Conservation (phyloP, 345 rosid genomes). For the Rhodamnia argentea region DNA sequence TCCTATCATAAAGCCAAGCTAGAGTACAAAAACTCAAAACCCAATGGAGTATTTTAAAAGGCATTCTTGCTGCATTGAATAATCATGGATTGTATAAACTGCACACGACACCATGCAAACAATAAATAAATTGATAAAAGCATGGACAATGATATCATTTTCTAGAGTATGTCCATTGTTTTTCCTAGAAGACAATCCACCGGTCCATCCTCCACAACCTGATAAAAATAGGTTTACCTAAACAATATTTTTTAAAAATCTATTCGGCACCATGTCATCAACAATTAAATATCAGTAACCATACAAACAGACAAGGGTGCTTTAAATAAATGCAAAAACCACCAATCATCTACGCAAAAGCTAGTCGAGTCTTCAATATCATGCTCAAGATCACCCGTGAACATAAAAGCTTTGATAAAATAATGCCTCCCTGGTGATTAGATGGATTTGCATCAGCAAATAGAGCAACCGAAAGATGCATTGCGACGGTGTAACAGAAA, state of each 20-base stretch:
- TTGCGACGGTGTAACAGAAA: not conserved
- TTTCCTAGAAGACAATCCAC: slow-evolving; percentile 31
- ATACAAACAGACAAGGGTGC: slow-evolving; percentile 29
- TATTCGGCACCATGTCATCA: slow-evolving; percentile 8
- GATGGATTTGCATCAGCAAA: not conserved
- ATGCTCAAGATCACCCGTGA: not conserved
- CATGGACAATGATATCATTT: slow-evolving; percentile 7
- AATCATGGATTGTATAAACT: not conserved
- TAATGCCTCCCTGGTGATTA: not conserved
- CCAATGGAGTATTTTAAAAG: not conserved
- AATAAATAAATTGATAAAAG: not conserved
- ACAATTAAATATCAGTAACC: not conserved
- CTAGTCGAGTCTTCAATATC: not conserved
- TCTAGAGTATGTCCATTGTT: slow-evolving; percentile 11
- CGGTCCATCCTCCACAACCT: slow-evolving; percentile 3
- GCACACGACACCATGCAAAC: slow-evolving; percentile 2
- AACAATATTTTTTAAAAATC: slow-evolving; percentile 6
- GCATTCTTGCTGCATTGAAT: not conserved
- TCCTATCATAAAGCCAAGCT: not conserved
- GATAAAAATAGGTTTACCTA: not conserved
- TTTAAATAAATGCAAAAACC: slow-evolving; percentile 24
- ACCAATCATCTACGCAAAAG: slow-evolving; percentile 3
- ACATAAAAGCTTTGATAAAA: not conserved
- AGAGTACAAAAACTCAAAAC: not conserved
- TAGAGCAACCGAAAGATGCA: not conserved